Base-by-base conservation (phyloP, 805 yeast species). In the Zygosaccharomyces bailii region DNA sequence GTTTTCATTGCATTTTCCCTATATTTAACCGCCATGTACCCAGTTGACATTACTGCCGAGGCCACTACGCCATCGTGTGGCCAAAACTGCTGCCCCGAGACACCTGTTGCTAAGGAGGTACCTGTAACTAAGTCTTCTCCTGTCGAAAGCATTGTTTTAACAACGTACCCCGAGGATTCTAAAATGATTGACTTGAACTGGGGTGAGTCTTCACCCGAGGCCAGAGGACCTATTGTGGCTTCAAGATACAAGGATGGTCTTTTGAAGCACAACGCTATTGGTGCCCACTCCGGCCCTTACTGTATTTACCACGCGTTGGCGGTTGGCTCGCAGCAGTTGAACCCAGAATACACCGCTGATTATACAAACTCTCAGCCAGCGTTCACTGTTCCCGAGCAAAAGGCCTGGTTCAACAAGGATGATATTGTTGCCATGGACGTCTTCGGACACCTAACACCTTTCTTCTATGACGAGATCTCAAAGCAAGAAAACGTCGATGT, bases 351-450 rank as follows among this genome's bases (percentile, higher is more conserved):
- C 56, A 62, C 63, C 38, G 80, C 86, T 20, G 81, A 81, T 54
- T 80, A 76, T 60, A 75, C 82, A 35, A 78, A 80, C 59, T 73
- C 85, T 23, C 75, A 80, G 55, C 85, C 86, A 8, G 81, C 81
- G 8, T 76, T 77, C 43, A 56, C 73, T 19, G 68, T 80, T 51
- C 72, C 74, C 7, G 79, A 76, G 45, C 77, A 74, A 46, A 71
- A 75, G 21, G 76, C 75, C 50, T 80, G 86, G 86, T 67, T 68
- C 37, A 76, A 71, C 43, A 53, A 61, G 14, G 74, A 72, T 48
- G 80, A 80, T 60, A 80, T 80, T 51, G 84, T 79, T 18, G 72
- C 85, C 1, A 63, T 80, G 72, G 86, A 80, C 59, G 83, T 85
- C 17, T 76, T 76, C 55, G 86, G 86, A 19, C 86, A 80, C 53